Base-by-base conservation (phyloP, 371 early-diverging fungal species). In the Lichtheimia corymbifera region DNA sequence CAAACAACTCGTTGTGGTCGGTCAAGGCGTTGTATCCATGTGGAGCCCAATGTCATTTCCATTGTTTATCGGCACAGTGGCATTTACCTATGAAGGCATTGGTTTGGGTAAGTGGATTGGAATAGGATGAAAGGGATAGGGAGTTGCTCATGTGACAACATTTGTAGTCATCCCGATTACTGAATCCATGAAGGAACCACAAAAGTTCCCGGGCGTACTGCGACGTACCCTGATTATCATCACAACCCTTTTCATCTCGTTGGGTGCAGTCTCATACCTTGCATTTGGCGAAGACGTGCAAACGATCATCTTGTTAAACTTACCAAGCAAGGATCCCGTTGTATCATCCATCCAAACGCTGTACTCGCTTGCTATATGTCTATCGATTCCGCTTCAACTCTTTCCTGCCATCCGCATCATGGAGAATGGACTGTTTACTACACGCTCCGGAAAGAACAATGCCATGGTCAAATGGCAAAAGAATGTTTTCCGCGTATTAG, bases 41-140 rank as follows among this genome's bases (percentile, higher is more conserved):
- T 86, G 91, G 77, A 93, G 91, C 69, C 68, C 82, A 22, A 68
- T 80, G 15, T 79, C 83, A 58, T 92, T 92, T 64, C 83, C 91
- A 4, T 65, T 95, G 15, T 92, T 93, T 68, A 83, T 95, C 54
- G 95, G 95, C 40, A 93, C 94, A n/a, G 91, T 93, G 62, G 87
- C 92, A 22, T 95, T 92, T 71, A 91, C 94, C 0, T 95, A 90
- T 71, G 95, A 95, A 71, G 95, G 95, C 41, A 91, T 93, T 68
- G 92, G 95, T 22, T 65, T 95, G 45, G 87, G 83, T 73, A 79
- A 80, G 53, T 47, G 9, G 6, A 35, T 22, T 22, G 22, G 22
- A 2, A 22, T 22, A n/a, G n/a, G n/a, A 22, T 22, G 11, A 35
- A 11, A 35, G 11, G 9, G 11, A 11, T 1, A 11, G 6, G 11